Percentiles rank a stretch among this genome's conserved stretches.
Evolutionary conservation across 2,329 filamentous ascomycete genomes (phyloP).

Genomic region (Colletotrichum godetiae): DNA sequence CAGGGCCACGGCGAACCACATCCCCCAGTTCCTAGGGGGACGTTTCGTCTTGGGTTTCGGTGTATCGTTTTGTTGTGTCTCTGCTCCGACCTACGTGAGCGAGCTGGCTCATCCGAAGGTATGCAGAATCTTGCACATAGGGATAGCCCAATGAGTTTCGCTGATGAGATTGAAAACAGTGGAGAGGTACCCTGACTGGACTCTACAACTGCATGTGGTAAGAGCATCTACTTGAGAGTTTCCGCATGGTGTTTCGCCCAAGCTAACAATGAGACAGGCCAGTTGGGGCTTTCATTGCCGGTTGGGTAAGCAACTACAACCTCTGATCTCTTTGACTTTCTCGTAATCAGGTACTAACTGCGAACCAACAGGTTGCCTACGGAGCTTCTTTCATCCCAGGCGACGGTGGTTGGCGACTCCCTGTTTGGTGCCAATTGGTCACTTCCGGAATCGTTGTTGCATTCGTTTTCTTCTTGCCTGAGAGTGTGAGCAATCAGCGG

Average conservation of each 20-base stretch:
- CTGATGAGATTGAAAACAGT: slow-evolving; percentile 37
- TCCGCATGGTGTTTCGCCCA: background rate
- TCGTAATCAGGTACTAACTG: background rate
- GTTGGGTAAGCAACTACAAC: slow-evolving; percentile 49
- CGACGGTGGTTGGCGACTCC: slow-evolving; percentile 57
- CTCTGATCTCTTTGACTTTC: too few relatives aligned
- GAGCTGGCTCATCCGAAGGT: slow-evolving; percentile 63
- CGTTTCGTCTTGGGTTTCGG: slow-evolving; percentile 65
- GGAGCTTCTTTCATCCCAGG: slow-evolving; percentile 56
- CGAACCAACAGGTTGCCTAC: slow-evolving; percentile 48
- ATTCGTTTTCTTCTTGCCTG: slow-evolving; percentile 56
- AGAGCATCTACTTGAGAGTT: background rate
- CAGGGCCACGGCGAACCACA: slow-evolving; percentile 52
- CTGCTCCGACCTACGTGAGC: slow-evolving; percentile 61
- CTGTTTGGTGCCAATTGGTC: slow-evolving; percentile 63
- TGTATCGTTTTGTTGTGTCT: slow-evolving; percentile 61
- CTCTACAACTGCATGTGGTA: slow-evolving; percentile 65
- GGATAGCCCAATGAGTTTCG: accelerated
- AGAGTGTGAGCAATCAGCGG: slow-evolving; percentile 45
- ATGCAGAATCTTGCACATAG: background rate
- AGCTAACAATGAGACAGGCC: slow-evolving; percentile 1
- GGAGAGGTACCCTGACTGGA: slow-evolving; percentile 63
- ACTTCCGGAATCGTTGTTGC: slow-evolving; percentile 60
- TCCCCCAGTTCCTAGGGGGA: slow-evolving; percentile 60
- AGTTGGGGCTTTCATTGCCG: slow-evolving; percentile 64